Evolutionary conservation across 1,139 yeast species (phyloP).

Genomic region (Lodderomyces theae): DNA sequence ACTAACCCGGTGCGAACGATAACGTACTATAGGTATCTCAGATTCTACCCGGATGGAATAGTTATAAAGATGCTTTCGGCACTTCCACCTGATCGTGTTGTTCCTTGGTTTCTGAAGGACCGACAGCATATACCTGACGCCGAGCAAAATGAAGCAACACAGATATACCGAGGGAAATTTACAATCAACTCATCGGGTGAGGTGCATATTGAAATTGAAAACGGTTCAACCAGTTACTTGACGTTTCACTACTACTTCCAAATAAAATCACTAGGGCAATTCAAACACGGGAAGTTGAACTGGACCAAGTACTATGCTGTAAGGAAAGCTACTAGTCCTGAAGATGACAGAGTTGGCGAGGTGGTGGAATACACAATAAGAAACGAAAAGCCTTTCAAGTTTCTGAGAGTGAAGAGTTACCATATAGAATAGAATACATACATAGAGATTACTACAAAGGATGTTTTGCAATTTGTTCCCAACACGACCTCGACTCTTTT

Average conservation of each 20-base stretch:
- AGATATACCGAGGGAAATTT: constrained; percentile 54
- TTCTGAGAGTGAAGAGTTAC: constrained; percentile 59
- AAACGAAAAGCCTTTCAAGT: constrained; percentile 76
- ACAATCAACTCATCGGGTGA: constrained; percentile 46
- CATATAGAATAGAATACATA: not conserved
- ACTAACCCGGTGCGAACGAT: constrained; percentile 75
- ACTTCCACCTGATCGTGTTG: constrained; percentile 61
- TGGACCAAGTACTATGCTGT: constrained; percentile 65
- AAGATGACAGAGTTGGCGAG: constrained; percentile 46
- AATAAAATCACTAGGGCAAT: constrained; percentile 54
- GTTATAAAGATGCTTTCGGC: constrained; percentile 66
- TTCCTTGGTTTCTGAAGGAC: constrained; percentile 48
- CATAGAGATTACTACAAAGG: not conserved
- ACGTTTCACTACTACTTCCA: constrained; percentile 60
- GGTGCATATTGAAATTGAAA: constrained; percentile 52
- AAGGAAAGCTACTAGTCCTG: constrained; percentile 37
- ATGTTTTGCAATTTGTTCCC: constrained; percentile 1
- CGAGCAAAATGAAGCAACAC: constrained; percentile 31
- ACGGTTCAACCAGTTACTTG: constrained; percentile 64
- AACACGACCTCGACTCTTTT: constrained; percentile 4
- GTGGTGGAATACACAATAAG: constrained; percentile 52
- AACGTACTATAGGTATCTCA: constrained; percentile 79
- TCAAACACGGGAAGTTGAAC: constrained; percentile 59
- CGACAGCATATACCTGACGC: constrained; percentile 19
- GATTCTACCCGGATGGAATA: constrained; percentile 79